phyloP scores from a whole-genome alignment of 1,284 basidiomycete genomes.

The Ceratobasidium sp. region DNA sequence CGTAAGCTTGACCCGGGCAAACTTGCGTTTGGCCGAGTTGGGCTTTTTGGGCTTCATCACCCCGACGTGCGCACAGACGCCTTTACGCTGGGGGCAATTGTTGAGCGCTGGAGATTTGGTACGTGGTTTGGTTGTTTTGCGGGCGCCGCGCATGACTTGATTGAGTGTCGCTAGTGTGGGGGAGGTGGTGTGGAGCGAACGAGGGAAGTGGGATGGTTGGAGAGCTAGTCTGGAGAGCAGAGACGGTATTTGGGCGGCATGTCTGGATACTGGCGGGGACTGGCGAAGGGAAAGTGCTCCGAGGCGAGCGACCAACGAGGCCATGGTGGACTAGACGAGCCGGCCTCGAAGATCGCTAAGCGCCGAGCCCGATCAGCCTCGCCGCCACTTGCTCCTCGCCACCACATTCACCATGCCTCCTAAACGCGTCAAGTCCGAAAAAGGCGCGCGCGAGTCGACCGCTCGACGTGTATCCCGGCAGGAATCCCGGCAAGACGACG shows the following conservation, averaged over 20 bases:
- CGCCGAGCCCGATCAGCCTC: slow-evolving; percentile 49
- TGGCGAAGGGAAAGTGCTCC: slow-evolving; percentile 26
- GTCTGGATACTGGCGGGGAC: not conserved
- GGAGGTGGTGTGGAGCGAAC: slow-evolving; percentile 74
- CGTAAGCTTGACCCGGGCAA: slow-evolving; percentile 91
- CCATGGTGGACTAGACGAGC: slow-evolving; percentile 11
- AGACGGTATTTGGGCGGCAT: not conserved
- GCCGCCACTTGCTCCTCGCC: not conserved
- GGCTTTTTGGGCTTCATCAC: slow-evolving; percentile 96
- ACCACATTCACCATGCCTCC: slow-evolving; percentile 27
- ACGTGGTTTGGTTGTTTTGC: slow-evolving; percentile 65
- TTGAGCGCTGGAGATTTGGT: slow-evolving; percentile 82
- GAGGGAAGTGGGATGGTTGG: slow-evolving; percentile 48
- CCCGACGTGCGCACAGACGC: slow-evolving; percentile 86
- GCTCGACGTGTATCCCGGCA: slow-evolving; percentile 50
- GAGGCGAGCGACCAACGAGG: slow-evolving; percentile 32
- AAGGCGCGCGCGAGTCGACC: slow-evolving; percentile 9
- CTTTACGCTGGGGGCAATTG: slow-evolving; percentile 85
- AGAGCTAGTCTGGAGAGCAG: not conserved
- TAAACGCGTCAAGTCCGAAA: slow-evolving; percentile 23
- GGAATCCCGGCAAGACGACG: too few species aligned
- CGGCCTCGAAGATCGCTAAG: slow-evolving; percentile 64
- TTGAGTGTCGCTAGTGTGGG: slow-evolving; percentile 76
- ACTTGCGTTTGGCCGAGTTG: slow-evolving; percentile 98
- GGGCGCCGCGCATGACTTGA: slow-evolving; percentile 72